Conservation (phyloP, 2,329 filamentous ascomycete species). For the Cytospora mali region DNA sequence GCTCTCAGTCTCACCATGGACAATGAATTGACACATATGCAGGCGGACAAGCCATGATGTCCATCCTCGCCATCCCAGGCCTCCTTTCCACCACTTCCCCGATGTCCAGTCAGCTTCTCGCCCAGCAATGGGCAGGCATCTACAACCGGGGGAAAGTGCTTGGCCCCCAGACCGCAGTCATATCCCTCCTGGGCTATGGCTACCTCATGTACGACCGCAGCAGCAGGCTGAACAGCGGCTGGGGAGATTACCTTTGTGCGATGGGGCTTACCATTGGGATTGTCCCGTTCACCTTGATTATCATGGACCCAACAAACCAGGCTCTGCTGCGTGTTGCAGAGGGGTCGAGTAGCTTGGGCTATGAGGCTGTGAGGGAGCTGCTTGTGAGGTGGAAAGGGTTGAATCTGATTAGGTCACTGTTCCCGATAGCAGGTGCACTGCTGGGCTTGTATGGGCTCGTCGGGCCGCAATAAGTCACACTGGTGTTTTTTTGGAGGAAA, state of each 20-base stretch:
- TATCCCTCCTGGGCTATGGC: constrained; percentile 39
- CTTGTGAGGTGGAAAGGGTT: constrained; percentile 35
- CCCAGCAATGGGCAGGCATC: constrained; percentile 42
- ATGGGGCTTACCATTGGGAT: constrained; percentile 41
- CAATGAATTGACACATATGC: not conserved
- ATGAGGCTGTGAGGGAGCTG: constrained; percentile 33
- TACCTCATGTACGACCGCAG: constrained; percentile 42
- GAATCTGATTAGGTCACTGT: constrained; percentile 33
- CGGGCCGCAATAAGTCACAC: constrained; percentile 21
- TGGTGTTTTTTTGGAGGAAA: not conserved
- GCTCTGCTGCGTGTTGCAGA: constrained; percentile 34
- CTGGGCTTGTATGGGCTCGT: constrained; percentile 36
- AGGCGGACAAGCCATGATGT: constrained; percentile 43
- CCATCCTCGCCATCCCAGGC: constrained; percentile 41
- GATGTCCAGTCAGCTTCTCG: constrained; percentile 35
- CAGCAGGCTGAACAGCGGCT: constrained; percentile 33
- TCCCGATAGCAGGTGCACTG: constrained; percentile 36
- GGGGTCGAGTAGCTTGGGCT: constrained; percentile 30
- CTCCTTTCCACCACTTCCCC: constrained; percentile 31
- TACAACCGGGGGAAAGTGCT: constrained; percentile 41
- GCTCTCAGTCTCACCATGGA: not conserved
- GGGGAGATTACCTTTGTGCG: constrained; percentile 40
- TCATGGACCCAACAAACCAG: constrained; percentile 43
- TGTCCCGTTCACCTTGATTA: constrained; percentile 43
- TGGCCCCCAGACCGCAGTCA: constrained; percentile 42